Percentiles rank a stretch among this genome's conserved stretches.
Conservation (phyloP, 2,329 filamentous ascomycete genomes). For the Pleochaeta shiraiana region DNA sequence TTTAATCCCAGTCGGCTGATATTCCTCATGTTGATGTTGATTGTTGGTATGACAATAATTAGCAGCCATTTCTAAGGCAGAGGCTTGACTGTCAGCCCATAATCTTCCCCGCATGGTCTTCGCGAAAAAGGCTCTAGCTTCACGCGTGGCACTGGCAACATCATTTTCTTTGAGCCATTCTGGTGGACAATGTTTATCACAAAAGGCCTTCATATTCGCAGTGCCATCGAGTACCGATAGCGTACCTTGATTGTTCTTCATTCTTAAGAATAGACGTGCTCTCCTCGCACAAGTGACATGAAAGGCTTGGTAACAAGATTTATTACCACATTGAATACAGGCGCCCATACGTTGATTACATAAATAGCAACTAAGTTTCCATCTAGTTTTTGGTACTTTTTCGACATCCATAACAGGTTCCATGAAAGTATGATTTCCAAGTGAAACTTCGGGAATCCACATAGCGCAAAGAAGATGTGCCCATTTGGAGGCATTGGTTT, state of each 20-base stretch:
- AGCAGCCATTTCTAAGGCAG: conserved; percentile 61
- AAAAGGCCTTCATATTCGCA: conserved; percentile 79
- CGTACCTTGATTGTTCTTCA: conserved; percentile 78
- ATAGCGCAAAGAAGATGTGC: conserved; percentile 90
- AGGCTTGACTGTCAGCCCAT: conserved; percentile 79
- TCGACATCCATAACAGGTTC: conserved; percentile 96
- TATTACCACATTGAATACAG: conserved; percentile 96
- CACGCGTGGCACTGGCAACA: conserved; percentile 56
- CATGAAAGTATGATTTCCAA: conserved; percentile 95
- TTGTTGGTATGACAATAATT: conserved; percentile 39
- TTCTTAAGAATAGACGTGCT: conserved; percentile 74
- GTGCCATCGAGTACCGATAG: conserved; percentile 57
- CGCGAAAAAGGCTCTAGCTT: conserved; percentile 77
- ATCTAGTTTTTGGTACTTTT: conserved; percentile 84
- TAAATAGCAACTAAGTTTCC: conserved; percentile 90
- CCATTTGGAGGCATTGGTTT: conserved; percentile 93
- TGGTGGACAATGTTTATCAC: conserved; percentile 77
- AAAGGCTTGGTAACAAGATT: conserved; percentile 90
- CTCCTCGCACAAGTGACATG: conserved; percentile 89
- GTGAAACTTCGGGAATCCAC: conserved; percentile 94
- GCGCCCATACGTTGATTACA: conserved; percentile 96
- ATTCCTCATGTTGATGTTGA: conserved; percentile 57
- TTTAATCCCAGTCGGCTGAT: conserved; percentile 66
- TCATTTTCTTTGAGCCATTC: conserved; percentile 79
- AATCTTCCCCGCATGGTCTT: conserved; percentile 70